Conservation (phyloP, 495 filamentous ascomycete genomes). For the Xylaria cubensis region DNA sequence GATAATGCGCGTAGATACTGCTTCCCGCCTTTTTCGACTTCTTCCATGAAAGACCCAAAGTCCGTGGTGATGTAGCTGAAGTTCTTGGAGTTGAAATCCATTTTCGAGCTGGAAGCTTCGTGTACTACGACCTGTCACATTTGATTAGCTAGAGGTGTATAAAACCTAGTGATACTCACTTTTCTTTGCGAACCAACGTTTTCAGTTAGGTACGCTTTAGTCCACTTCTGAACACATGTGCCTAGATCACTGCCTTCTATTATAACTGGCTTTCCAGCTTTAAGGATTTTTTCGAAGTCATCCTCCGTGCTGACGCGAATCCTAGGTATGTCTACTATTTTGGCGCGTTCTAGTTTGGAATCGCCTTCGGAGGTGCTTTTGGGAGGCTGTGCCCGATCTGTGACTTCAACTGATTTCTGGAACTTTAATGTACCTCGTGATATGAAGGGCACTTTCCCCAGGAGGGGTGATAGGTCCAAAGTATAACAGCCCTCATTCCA, state of each 20-base stretch:
- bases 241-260: conserved; percentile 72
- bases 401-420: conserved; percentile 32
- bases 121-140: conserved; percentile 73
- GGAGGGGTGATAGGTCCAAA: neutral
- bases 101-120: conserved; percentile 63
- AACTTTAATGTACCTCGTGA: conserved; percentile 21
- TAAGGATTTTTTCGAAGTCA: conserved; percentile 66
- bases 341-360: conserved; percentile 1
- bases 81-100: conserved; percentile 86
- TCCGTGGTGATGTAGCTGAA: conserved; percentile 74
- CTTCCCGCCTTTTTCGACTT: conserved; percentile 62
- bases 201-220: conserved; percentile 68
- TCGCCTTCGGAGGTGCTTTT: neutral
- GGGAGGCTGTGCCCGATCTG: conserved; percentile 4
- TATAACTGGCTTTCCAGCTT: conserved; percentile 66
- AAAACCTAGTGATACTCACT: conserved; percentile 48
- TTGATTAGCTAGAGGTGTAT: conserved; percentile 27
- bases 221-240: conserved; percentile 70
- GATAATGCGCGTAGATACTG: conserved; percentile 82
- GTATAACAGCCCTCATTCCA: conserved; percentile 69
- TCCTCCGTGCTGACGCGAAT: conserved; percentile 54
- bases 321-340: conserved; percentile 52
- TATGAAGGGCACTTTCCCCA: neutral
- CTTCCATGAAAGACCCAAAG: conserved; percentile 72
- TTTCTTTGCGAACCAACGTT: conserved; percentile 69